Evolutionary conservation across 2,329 filamentous ascomycete species (phyloP).

Genomic region (Rosellinia necatrix): DNA sequence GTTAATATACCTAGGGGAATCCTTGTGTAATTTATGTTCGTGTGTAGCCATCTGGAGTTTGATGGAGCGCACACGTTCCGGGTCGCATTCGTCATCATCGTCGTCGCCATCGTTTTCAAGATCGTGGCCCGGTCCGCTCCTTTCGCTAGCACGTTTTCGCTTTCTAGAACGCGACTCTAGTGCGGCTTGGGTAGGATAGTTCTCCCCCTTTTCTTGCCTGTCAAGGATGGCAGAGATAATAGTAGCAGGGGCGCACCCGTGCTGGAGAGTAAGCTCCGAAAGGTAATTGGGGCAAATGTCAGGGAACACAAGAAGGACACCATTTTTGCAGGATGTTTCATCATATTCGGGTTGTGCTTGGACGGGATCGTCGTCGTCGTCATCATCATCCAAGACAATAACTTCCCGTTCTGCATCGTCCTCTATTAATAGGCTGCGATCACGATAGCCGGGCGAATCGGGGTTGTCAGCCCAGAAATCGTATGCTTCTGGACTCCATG

Average conservation of each 20-base stretch:
- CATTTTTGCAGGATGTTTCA: slow-evolving; percentile 35
- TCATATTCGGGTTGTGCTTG: background rate
- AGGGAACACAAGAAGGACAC: slow-evolving; percentile 47
- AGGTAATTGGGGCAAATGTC: slow-evolving; percentile 51
- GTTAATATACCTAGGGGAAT: slow-evolving; percentile 22
- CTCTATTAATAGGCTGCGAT: background rate
- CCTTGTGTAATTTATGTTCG: slow-evolving; percentile 7
- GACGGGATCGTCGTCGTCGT: slow-evolving; percentile 5
- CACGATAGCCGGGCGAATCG: background rate
- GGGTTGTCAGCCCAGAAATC: background rate
- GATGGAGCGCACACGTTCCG: slow-evolving; percentile 21
- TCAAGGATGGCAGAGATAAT: slow-evolving; percentile 49
- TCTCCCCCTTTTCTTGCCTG: slow-evolving; percentile 43
- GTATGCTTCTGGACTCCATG: background rate
- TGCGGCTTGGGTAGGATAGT: slow-evolving; percentile 44
- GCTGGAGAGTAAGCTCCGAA: slow-evolving; percentile 32
- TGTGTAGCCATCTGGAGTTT: slow-evolving; percentile 26
- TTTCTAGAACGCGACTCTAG: slow-evolving; percentile 40
- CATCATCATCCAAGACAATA: slow-evolving; percentile 13
- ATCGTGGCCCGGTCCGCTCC: background rate
- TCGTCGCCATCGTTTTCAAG: slow-evolving; percentile 28
- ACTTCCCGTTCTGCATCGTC: background rate
- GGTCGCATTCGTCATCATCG: slow-evolving; percentile 26
- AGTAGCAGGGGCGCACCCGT: slow-evolving; percentile 38
- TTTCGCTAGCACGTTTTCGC: slow-evolving; percentile 44